Conservation (phyloP, 1,284 basidiomycete genomes). For the Rhodofomes roseus region DNA sequence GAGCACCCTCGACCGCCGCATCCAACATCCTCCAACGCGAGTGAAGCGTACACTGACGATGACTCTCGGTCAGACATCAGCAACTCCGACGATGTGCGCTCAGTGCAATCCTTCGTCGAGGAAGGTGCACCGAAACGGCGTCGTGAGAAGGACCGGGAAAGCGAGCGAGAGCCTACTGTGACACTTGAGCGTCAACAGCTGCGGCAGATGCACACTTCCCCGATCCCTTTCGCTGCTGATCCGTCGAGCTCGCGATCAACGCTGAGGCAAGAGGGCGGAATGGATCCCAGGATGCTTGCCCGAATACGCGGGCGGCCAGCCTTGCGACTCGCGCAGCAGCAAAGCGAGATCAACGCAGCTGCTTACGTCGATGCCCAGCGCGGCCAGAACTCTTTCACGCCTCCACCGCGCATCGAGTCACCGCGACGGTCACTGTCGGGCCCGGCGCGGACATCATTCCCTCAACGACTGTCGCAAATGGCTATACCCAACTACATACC, state of each 20-base stretch:
- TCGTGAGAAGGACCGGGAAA: conserved; percentile 17
- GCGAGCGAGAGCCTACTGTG: conserved; percentile 9
- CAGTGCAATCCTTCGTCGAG: conserved; percentile 59
- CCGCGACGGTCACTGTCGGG: conserved; percentile 35
- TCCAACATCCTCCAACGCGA: conserved; percentile 53
- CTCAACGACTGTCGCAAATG: conserved; percentile 18
- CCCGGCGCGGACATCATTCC: conserved; percentile 27
- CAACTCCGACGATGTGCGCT: conserved; percentile 63
- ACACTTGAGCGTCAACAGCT: conserved; percentile 16
- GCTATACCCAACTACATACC: conserved; percentile 22
- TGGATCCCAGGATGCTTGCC: conserved; percentile 23
- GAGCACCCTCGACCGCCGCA: conserved; percentile 32
- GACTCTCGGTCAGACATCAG: conserved; percentile 53
- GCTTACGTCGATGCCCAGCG: conserved; percentile 10
- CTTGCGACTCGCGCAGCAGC: conserved; percentile 15
- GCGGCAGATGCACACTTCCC: conserved; percentile 7
- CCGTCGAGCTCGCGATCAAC: conserved; percentile 15
- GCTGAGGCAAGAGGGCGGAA: conserved; percentile 11
- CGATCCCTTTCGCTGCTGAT: conserved; percentile 16
- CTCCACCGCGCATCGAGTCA: conserved; percentile 27
- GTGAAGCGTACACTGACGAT: conserved; percentile 61
- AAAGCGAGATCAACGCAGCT: conserved; percentile 10
- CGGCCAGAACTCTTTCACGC: conserved; percentile 15
- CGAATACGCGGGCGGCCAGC: conserved; percentile 24
- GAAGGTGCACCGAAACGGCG: conserved; percentile 25